phyloP scores from a whole-genome alignment of 1,284 basidiomycete genomes.

The Moniliophthora roreri region DNA sequence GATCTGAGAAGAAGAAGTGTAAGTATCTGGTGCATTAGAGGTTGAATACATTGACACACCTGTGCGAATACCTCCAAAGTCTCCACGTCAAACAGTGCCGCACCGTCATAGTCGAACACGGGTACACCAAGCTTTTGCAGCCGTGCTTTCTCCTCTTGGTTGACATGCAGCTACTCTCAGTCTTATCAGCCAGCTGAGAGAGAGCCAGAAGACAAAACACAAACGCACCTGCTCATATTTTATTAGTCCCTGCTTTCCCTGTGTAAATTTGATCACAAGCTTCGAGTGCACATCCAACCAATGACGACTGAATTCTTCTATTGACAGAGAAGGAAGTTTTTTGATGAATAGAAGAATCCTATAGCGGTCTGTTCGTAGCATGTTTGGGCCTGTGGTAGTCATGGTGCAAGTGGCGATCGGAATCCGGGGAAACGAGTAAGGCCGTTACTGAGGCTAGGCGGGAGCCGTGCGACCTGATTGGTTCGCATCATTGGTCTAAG shows the following conservation, averaged over 20 bases:
- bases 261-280: neutral
- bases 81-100: neutral
- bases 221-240: conserved; percentile 1
- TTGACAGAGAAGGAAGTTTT: neutral
- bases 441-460: no score
- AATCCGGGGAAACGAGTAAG: no score
- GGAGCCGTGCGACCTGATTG: no score
- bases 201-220: neutral
- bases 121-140: neutral
- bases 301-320: neutral
- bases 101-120: neutral
- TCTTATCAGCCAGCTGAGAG: neutral
- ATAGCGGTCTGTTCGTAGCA: neutral
- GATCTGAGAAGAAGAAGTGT: no score
- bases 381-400: no score
- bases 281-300: conserved; percentile 2
- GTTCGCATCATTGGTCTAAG: no score
- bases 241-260: neutral
- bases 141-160: neutral
- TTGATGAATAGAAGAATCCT: neutral
- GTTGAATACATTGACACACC: neutral
- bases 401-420: no score
- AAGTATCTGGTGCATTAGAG: neutral
- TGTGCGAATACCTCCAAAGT: neutral
- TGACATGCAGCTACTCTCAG: neutral